Evolutionary conservation across 1,139 yeast species (phyloP), one percentile per base, ranked within the genome.

Genomic region (Kurtzmaniella natalensis): DNA sequence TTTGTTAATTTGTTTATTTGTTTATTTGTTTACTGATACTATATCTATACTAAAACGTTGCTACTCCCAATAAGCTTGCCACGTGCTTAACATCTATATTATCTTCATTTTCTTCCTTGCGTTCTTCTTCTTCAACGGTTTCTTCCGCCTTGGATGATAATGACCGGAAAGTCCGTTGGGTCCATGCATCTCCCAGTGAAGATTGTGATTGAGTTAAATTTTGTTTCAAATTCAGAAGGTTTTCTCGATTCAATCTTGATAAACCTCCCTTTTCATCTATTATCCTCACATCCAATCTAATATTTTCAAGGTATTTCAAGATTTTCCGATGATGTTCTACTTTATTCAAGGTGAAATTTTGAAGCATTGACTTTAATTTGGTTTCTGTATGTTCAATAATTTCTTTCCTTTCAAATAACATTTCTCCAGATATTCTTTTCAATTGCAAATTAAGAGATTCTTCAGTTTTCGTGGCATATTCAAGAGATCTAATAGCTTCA

Each of bases 271-370:
- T 65, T 36, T 78, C 72, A 61, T 89, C 94, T 25, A 82, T 85
- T 26, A 81, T 72, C 45, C 96, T 64, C 27, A 86, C 77, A 49
- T 83, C 95, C 16, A 75, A 56, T 24, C 95, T 67, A 20, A 85
- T 77, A 37, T 76, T 76, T 51, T 87, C 96, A 61, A 94, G 70
- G 25, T 82, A 72, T 39, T 80, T 75, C 37, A 92, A 68, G 30
- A 86, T 78, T 46, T 85, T 81, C 29, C 98, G 73, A 58, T 89
- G 96, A 44, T 81, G 85, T 40, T 87, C 95, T 31, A 92, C 88
- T 49, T 81, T 78, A 44, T 79, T 78, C 41, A 85, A 63, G 0
- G 87, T 76, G 42, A 74, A 79, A 31, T 68, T 72, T 40, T 78
- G 78, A 36, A 92, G 61, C 25, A 78, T 61, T 19, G 59, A 56